A percentile compares a stretch with the other conserved stretches of the same genome.
These are phyloP conservation scores for Juncus effusus DNA, from an alignment of 176 grass and related monocot genomes.

Conservation along the genomic window DNA sequence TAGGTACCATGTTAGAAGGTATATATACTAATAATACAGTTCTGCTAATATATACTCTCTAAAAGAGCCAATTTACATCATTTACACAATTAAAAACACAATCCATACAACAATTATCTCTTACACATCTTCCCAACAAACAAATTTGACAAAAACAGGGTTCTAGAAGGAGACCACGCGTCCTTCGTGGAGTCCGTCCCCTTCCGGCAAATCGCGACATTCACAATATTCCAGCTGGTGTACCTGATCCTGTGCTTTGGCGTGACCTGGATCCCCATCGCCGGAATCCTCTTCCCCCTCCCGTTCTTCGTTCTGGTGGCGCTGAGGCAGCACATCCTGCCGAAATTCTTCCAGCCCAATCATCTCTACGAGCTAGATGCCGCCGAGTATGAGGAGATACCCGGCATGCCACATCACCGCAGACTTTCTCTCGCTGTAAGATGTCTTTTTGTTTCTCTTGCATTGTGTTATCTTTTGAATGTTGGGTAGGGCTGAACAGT, in stretches of 20 bases:
- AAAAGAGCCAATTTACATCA: too few species aligned
- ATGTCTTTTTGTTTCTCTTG: too few species aligned
- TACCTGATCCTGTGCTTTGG: conserved; percentile 87
- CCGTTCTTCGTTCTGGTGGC: conserved; percentile 86
- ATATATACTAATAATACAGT: too few species aligned
- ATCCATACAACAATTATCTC: too few species aligned
- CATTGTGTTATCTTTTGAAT: too few species aligned
- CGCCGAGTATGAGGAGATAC: conserved; percentile 87
- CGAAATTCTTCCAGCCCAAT: conserved; percentile 62
- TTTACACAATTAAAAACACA: too few species aligned
- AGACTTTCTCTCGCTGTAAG: conserved; percentile 11
- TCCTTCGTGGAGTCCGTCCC: conserved; percentile 74
- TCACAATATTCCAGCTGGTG: conserved; percentile 75
- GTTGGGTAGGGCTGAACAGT: too few species aligned
- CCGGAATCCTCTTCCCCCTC: conserved; percentile 73
- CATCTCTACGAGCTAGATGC: conserved; percentile 72
- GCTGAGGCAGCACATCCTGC: conserved; percentile 72
- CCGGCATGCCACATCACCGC: conserved; percentile 24
- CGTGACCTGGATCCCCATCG: conserved; percentile 90
- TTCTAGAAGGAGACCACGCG: conserved; percentile 83
- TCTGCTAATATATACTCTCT: too few species aligned
- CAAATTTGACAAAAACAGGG: conserved; percentile 24
- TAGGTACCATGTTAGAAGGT: too few species aligned
- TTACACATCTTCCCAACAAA: too few species aligned
- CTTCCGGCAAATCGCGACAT: conserved; percentile 39